Conservation (phyloP, 805 yeast species). For the Yarrowia osloensis region DNA sequence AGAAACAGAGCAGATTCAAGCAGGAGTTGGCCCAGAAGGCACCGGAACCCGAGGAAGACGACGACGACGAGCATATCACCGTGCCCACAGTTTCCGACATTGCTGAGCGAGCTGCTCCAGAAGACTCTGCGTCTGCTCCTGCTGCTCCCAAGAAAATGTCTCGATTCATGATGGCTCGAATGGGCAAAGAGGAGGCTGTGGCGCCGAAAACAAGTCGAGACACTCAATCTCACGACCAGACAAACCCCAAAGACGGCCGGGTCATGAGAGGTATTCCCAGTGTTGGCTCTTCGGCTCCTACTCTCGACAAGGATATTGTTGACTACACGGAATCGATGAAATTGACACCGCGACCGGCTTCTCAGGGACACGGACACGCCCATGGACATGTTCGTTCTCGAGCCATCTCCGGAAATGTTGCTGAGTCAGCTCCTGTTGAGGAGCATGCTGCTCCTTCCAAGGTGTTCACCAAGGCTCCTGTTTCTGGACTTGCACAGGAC, state of each 20-base stretch:
- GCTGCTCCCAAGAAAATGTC: slow-evolving; percentile 5
- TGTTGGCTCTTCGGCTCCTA: neutral
- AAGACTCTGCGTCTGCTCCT: neutral
- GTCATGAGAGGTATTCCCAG: neutral
- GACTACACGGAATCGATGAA: neutral
- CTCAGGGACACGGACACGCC: slow-evolving; percentile 1
- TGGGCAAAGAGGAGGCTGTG: neutral
- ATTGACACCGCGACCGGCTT: neutral
- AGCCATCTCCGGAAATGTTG: neutral
- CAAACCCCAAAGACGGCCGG: slow-evolving; percentile 6
- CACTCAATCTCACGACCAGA: slow-evolving; percentile 3
- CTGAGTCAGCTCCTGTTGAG: neutral
- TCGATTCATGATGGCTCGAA: slow-evolving; percentile 11
- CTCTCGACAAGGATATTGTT: neutral
- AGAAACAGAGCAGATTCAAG: slow-evolving; percentile 11
- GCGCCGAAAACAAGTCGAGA: neutral
- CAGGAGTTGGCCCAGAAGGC: neutral
- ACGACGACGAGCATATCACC: neutral
- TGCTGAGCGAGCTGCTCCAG: neutral
- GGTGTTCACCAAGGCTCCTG: neutral
- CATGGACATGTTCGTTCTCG: slow-evolving; percentile 12
- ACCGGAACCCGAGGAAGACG: neutral
- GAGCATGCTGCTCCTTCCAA: neutral
- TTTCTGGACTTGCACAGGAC: neutral
- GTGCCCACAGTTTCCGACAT: slow-evolving; percentile 15